These are phyloP conservation scores for Mycena belliarum DNA, from an alignment of 768 basidiomycete species.

Conservation along the genomic window DNA sequence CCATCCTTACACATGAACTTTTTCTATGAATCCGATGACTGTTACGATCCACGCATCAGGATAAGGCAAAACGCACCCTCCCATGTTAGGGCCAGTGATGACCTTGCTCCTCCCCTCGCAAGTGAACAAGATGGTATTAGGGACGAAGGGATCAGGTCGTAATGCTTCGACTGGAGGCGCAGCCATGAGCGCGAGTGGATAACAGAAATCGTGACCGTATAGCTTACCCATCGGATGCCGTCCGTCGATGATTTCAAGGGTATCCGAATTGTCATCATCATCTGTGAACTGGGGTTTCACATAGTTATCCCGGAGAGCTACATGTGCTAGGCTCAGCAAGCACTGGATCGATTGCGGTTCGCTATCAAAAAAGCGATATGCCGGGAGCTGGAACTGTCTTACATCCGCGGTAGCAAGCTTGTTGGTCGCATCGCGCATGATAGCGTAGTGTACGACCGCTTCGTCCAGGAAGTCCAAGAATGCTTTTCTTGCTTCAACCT, in stretches of 20 bases:
- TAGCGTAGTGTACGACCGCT: constrained; percentile 66
- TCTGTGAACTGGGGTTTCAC: constrained; percentile 75
- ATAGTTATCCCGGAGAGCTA: constrained; percentile 76
- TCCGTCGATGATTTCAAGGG: constrained; percentile 76
- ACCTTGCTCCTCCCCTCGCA: constrained; percentile 68
- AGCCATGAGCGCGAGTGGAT: neutral
- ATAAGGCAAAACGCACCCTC: constrained; percentile 48
- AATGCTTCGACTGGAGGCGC: constrained; percentile 70
- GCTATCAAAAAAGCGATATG: no score
- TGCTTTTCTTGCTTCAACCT: constrained; percentile 65
- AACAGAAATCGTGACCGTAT: neutral
- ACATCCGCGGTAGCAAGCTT: constrained; percentile 76
- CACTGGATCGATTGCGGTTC: constrained; percentile 47
- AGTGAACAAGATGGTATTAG: constrained; percentile 59
- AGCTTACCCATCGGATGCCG: constrained; percentile 80
- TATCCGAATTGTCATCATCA: constrained; percentile 39
- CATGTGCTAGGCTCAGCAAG: constrained; percentile 77
- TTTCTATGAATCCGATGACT: constrained; percentile 48
- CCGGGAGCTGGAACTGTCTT: no score
- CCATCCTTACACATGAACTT: constrained; percentile 80
- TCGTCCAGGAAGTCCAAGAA: constrained; percentile 70
- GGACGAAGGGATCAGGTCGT: constrained; percentile 79
- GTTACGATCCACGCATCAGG: neutral
- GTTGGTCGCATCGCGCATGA: constrained; percentile 74
- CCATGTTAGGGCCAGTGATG: constrained; percentile 88